Evolutionary conservation across 345 rosid genomes (phyloP).

Genomic region (Brassica nigra): DNA sequence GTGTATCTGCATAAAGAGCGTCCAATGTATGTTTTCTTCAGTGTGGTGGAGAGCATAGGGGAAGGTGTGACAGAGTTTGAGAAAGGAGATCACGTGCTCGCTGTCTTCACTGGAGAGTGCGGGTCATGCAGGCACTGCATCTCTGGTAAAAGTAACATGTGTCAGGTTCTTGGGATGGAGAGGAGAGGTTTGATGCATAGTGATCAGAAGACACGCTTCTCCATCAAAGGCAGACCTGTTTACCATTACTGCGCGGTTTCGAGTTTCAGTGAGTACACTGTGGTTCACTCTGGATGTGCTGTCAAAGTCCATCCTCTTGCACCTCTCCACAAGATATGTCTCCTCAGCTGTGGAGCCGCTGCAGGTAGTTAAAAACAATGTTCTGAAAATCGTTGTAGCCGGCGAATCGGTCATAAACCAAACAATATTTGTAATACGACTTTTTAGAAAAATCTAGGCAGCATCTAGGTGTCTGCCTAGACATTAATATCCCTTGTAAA

Average conservation of each 20-base stretch:
- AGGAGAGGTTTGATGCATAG: slow-evolving; percentile 89
- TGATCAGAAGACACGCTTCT: slow-evolving; percentile 73
- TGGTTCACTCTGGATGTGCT: slow-evolving; percentile 93
- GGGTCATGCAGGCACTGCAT: slow-evolving; percentile 64
- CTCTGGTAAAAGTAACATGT: slow-evolving; percentile 80
- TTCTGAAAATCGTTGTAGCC: not conserved
- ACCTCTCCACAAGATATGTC: slow-evolving; percentile 82
- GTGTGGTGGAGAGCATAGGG: slow-evolving; percentile 88
- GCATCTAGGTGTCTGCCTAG: not conserved
- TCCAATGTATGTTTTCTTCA: slow-evolving; percentile 38
- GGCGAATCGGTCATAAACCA: too few species aligned
- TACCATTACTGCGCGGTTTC: slow-evolving; percentile 92
- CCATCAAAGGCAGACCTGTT: slow-evolving; percentile 69
- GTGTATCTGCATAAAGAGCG: too few species aligned
- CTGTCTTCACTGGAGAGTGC: slow-evolving; percentile 88
- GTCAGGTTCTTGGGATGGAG: slow-evolving; percentile 85
- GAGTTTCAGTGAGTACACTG: slow-evolving; percentile 90
- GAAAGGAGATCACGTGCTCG: slow-evolving; percentile 85
- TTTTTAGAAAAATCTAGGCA: too few species aligned
- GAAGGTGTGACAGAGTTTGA: slow-evolving; percentile 73
- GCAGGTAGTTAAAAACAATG: slow-evolving; percentile 52
- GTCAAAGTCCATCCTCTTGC: slow-evolving; percentile 68
- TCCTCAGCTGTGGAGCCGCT: slow-evolving; percentile 85
- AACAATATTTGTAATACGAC: too few species aligned
- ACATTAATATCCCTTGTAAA: not conserved